A percentile compares a stretch with the other conserved stretches of the same genome.
These are phyloP conservation scores for Leccinum olivaceopallidum DNA, from an alignment of 768 basidiomycete species.

Conservation along the genomic window DNA sequence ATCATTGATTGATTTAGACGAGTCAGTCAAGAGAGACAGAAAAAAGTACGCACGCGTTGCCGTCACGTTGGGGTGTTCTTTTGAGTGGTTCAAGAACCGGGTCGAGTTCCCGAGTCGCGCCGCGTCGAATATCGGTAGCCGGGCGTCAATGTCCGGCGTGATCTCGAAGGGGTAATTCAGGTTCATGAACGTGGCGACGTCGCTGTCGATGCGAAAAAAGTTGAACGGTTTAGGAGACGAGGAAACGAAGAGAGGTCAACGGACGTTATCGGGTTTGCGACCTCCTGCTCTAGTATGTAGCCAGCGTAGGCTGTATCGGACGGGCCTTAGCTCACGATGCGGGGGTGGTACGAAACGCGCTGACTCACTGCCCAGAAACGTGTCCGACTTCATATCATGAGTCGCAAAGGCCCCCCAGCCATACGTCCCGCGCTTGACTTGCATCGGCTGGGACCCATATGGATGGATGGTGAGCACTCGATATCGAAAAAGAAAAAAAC, in stretches of 20 bases:
- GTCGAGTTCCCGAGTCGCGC: conserved; percentile 44
- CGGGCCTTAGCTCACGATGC: not conserved
- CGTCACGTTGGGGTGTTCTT: conserved; percentile 13
- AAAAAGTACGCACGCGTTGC: conserved; percentile 27
- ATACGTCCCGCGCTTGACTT: too few species aligned
- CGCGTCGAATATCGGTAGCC: conserved; percentile 34
- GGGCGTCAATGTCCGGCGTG: not conserved
- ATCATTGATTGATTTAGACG: not conserved
- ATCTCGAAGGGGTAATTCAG: conserved; percentile 40
- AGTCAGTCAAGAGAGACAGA: too few species aligned
- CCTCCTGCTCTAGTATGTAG: conserved; percentile 4
- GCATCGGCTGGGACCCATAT: too few species aligned
- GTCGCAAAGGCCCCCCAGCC: too few species aligned
- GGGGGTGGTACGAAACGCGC: not conserved
- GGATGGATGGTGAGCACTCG: too few species aligned
- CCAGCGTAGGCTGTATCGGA: conserved; percentile 43
- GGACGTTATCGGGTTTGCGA: conserved; percentile 20
- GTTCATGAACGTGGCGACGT: conserved; percentile 7
- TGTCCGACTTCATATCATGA: too few species aligned
- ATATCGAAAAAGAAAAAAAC: too few species aligned
- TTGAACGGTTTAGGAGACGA: too few species aligned
- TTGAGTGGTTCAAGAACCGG: conserved; percentile 43
- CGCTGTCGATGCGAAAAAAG: conserved; percentile 8
- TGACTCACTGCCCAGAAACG: conserved; percentile 36
- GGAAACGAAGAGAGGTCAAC: not conserved